Evolutionary conservation across 805 yeast species (phyloP).

Genomic region (Starmerella bombicola): DNA sequence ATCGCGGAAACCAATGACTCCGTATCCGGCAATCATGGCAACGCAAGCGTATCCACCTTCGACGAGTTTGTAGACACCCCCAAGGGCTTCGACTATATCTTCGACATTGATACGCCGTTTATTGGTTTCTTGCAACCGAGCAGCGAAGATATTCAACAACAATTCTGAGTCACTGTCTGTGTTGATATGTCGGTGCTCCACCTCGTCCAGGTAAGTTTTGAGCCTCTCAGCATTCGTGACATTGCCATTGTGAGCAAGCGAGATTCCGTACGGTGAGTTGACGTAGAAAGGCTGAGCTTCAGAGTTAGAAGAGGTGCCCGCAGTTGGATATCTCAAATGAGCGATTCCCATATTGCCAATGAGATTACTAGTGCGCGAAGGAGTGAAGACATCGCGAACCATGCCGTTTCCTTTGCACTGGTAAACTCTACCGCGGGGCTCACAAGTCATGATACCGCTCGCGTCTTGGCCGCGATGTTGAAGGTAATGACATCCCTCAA

Average conservation of each 20-base stretch:
- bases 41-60: conserved; percentile 97
- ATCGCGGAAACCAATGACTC: conserved; percentile 89
- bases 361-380: conserved; percentile 58
- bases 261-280: conserved; percentile 90
- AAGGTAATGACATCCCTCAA: conserved; percentile 82
- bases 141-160: conserved; percentile 77
- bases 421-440: conserved; percentile 80
- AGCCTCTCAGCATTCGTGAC: conserved; percentile 75
- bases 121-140: conserved; percentile 80
- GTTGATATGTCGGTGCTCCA: conserved; percentile 91
- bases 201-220: conserved; percentile 72
- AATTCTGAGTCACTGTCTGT: conserved; percentile 95
- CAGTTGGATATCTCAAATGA: conserved; percentile 92
- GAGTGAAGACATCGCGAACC: conserved; percentile 96
- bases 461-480: conserved; percentile 99
- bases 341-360: conserved; percentile 93
- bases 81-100: conserved; percentile 76
- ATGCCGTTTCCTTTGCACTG: conserved; percentile 98
- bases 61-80: conserved; percentile 65
- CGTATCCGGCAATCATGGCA: conserved; percentile 92
- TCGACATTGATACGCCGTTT: conserved; percentile 84
- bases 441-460: conserved; percentile 97
- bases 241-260: conserved; percentile 87
- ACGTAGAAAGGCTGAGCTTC: conserved; percentile 99
- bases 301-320: conserved; percentile 87